These are phyloP conservation scores for Corymbia maculata DNA, from an alignment of 345 rosid genomes.

Conservation along the genomic window DNA sequence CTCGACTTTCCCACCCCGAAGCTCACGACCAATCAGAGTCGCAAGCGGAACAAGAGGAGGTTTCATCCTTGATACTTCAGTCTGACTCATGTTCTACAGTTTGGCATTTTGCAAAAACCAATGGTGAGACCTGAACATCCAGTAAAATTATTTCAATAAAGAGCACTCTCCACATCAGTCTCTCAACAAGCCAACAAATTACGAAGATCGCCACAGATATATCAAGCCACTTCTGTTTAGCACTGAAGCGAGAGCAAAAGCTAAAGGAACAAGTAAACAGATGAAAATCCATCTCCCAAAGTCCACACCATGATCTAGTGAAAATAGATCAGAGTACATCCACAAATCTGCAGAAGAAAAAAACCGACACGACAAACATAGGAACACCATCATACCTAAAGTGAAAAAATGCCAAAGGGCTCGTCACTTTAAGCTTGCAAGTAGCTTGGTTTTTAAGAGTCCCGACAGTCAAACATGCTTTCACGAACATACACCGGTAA, in stretches of 20 bases:
- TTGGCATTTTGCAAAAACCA: conserved; percentile 33
- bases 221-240: not conserved
- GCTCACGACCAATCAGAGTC: conserved; percentile 86
- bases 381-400: not conserved
- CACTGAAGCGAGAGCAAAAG: not conserved
- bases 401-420: not conserved
- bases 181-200: not conserved
- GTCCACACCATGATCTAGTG: not conserved
- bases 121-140: not conserved
- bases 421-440: not conserved
- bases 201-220: not conserved
- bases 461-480: not conserved
- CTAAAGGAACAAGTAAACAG: not conserved
- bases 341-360: not conserved
- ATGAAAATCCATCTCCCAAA: not conserved
- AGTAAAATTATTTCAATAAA: not conserved
- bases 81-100: conserved; percentile 56
- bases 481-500: not conserved
- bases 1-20: conserved; percentile 80
- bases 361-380: not conserved
- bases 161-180: not conserved
- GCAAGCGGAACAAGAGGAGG: conserved; percentile 85
- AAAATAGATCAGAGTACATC: not conserved
- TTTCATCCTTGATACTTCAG: conserved; percentile 51
- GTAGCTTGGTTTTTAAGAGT: not conserved